Evolutionary conservation across 441 rosid genomes (phyloP).

Genomic region (Flueggea neowawraea): DNA sequence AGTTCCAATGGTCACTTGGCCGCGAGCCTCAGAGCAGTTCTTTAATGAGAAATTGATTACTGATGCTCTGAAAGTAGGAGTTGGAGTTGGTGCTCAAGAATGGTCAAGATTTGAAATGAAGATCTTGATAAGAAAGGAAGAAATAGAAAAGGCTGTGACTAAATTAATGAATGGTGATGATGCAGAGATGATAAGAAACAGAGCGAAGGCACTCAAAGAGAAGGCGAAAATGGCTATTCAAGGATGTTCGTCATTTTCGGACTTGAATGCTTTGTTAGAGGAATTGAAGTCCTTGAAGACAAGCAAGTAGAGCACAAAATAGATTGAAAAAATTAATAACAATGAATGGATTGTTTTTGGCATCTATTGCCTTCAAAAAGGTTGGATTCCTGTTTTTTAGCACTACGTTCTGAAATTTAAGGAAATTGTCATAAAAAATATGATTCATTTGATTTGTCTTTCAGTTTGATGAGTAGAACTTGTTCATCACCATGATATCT

Average conservation of each 20-base stretch:
- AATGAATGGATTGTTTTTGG: too few species aligned
- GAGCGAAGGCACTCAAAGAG: constrained; percentile 14
- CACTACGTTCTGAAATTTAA: too few species aligned
- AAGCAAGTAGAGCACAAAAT: too few species aligned
- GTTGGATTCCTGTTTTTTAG: too few species aligned
- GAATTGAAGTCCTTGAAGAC: constrained; percentile 11
- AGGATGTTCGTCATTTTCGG: constrained; percentile 35
- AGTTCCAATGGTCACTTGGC: constrained; percentile 29
- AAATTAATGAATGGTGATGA: constrained; percentile 31
- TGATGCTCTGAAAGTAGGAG: constrained; percentile 20
- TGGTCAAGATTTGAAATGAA: constrained; percentile 4
- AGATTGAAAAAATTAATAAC: too few species aligned
- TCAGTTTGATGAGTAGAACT: too few species aligned
- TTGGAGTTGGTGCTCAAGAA: constrained; percentile 19
- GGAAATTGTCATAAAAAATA: too few species aligned
- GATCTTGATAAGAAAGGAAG: constrained; percentile 15
- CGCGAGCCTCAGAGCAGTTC: constrained; percentile 29
- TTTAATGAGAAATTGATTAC: constrained; percentile 29
- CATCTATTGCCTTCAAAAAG: too few species aligned
- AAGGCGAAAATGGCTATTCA: constrained; percentile 25
- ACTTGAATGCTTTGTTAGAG: constrained; percentile 15
- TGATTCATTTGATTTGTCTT: too few species aligned
- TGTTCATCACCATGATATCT: too few species aligned
- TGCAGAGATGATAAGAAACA: constrained; percentile 21
- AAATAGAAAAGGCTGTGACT: constrained; percentile 19